Conservation (phyloP, 2,329 filamentous ascomycete species). For the Pseudovirgaria hyperparasitica region DNA sequence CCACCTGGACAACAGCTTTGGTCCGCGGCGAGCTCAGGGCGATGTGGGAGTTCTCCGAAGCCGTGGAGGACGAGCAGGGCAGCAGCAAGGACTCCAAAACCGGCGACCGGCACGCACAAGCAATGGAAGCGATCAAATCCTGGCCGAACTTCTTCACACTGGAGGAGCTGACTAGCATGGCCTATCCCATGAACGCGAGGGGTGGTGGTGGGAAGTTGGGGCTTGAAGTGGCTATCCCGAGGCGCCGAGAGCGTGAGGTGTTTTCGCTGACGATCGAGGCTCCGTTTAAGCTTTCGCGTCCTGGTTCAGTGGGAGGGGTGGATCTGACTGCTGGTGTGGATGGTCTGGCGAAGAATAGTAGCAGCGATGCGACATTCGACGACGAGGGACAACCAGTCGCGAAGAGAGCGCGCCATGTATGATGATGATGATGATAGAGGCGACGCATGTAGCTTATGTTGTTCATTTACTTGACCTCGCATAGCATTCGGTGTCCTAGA, state of each 20-base stretch:
- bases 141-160: slow-evolving; percentile 14
- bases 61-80: slow-evolving; percentile 31
- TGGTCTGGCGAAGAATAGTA: too few relatives aligned
- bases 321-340: too few relatives aligned
- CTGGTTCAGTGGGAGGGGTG: too few relatives aligned
- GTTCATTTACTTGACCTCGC: too few relatives aligned
- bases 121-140: slow-evolving; percentile 1
- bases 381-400: too few relatives aligned
- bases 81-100: slow-evolving; percentile 7
- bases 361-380: too few relatives aligned
- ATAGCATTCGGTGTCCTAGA: too few relatives aligned
- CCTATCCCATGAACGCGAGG: slow-evolving; percentile 9
- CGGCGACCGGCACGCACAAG: slow-evolving; percentile 5
- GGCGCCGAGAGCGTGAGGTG: slow-evolving; percentile 15
- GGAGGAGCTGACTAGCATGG: slow-evolving; percentile 12
- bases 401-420: too few relatives aligned
- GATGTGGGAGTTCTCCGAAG: slow-evolving; percentile 76
- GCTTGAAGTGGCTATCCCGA: background rate
- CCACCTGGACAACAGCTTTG: slow-evolving; percentile 62
- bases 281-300: slow-evolving; percentile 11
- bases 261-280: slow-evolving; percentile 24
- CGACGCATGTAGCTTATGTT: too few relatives aligned
- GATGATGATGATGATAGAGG: too few relatives aligned
- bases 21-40: slow-evolving; percentile 56
- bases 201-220: slow-evolving; percentile 3